phyloP scores from a whole-genome alignment of 2,329 filamentous ascomycete species.

The Pseudogymnoascus sp. region DNA sequence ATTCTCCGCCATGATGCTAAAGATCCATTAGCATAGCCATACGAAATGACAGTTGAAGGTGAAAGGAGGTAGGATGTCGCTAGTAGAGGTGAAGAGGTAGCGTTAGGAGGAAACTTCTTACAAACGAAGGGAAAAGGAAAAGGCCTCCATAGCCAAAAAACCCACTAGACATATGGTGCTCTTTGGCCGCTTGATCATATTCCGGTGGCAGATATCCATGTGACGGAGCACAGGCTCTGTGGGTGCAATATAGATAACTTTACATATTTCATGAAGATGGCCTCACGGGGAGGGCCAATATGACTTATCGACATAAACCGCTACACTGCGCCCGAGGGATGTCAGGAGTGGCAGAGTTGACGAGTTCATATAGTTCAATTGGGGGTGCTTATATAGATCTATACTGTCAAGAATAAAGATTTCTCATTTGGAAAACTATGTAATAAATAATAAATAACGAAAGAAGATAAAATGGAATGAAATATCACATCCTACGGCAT shows the following conservation, averaged over 20 bases:
- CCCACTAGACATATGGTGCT: neutral
- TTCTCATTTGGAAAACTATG: neutral
- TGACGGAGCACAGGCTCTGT: neutral
- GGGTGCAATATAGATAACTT: neutral
- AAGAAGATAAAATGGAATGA: neutral
- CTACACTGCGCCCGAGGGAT: neutral
- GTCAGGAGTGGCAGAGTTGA: neutral
- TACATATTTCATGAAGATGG: neutral
- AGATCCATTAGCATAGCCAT: neutral
- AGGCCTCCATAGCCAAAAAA: neutral
- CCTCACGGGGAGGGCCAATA: neutral
- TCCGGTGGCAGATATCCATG: neutral
- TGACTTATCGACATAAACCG: neutral
- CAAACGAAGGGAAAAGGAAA: neutral
- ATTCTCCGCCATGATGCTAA: neutral
- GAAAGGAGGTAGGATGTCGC: neutral
- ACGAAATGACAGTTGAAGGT: neutral
- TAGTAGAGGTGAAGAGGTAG: neutral
- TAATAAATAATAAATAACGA: neutral
- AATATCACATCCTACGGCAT: neutral
- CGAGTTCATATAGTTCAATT: neutral
- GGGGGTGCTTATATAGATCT: neutral
- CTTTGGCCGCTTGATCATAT: neutral
- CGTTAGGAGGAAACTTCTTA: neutral
- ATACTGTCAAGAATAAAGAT: neutral